Percentiles rank a stretch among this genome's conserved stretches.
Conservation (phyloP, 768 basidiomycete species). For the Lactarius hatsudake region DNA sequence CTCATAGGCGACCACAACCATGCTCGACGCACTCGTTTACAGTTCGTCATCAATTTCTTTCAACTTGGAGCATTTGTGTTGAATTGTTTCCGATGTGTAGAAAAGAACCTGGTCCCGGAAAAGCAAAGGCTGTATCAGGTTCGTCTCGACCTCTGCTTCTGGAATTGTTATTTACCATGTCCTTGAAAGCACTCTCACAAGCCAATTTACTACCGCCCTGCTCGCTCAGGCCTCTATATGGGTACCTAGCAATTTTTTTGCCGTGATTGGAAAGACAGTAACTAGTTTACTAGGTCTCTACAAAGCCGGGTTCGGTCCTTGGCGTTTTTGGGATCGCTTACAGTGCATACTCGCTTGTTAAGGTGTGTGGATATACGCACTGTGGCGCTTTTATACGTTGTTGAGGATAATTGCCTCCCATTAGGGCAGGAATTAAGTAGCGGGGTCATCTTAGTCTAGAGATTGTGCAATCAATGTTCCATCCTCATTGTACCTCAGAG, state of each 20-base stretch:
- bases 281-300: constrained; percentile 46
- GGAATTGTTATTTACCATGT: not conserved
- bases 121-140: constrained; percentile 71
- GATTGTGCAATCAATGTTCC: constrained; percentile 1
- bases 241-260: constrained; percentile 42
- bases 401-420: not conserved
- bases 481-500: constrained; percentile 2
- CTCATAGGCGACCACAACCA: constrained; percentile 28
- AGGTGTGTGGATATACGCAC: constrained; percentile 29
- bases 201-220: constrained; percentile 58
- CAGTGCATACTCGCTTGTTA: constrained; percentile 48
- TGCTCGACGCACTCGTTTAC: constrained; percentile 64
- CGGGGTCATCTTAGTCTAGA: not conserved
- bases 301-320: constrained; percentile 48
- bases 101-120: constrained; percentile 63
- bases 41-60: constrained; percentile 42
- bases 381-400: not conserved
- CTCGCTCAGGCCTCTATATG: constrained; percentile 62
- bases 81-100: constrained; percentile 34
- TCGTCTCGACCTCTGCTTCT: constrained; percentile 15
- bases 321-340: constrained; percentile 54
- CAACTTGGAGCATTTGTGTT: not conserved
- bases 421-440: constrained; percentile 18
- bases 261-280: not conserved
- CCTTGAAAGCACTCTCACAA: constrained; percentile 39